phyloP scores from a whole-genome alignment of 805 yeast species.

The Yamadazyma philogaea region DNA sequence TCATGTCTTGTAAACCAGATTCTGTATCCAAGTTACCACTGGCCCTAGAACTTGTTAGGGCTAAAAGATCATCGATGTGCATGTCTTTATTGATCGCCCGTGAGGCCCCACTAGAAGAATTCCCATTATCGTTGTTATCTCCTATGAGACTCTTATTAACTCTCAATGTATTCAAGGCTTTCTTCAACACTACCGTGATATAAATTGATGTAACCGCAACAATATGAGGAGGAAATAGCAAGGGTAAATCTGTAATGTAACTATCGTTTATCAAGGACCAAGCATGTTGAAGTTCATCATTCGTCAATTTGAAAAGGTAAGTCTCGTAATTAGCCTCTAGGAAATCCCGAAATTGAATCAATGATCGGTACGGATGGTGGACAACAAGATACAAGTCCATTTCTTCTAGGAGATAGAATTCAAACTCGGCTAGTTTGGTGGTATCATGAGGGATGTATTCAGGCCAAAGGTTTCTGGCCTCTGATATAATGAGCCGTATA shows the following conservation, averaged over 20 bases:
- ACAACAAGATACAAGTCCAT: slow-evolving; percentile 67
- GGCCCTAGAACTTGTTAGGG: slow-evolving; percentile 14
- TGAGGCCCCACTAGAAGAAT: background rate
- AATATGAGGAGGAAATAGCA: slow-evolving; percentile 85
- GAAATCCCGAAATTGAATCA: slow-evolving; percentile 50
- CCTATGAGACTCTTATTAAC: slow-evolving; percentile 10
- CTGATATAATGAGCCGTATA: slow-evolving; percentile 75
- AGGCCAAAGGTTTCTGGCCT: slow-evolving; percentile 91
- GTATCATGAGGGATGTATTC: slow-evolving; percentile 90
- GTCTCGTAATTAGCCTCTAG: slow-evolving; percentile 28
- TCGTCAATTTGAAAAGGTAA: slow-evolving; percentile 39
- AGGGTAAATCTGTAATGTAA: slow-evolving; percentile 80
- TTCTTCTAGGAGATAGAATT: slow-evolving; percentile 89
- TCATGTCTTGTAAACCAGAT: slow-evolving; percentile 23
- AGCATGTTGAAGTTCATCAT: slow-evolving; percentile 74
- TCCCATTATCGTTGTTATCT: slow-evolving; percentile 1
- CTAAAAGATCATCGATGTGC: slow-evolving; percentile 39
- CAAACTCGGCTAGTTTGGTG: slow-evolving; percentile 91
- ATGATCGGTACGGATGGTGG: slow-evolving; percentile 71
- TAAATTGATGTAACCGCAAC: slow-evolving; percentile 81
- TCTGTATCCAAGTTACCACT: slow-evolving; percentile 6
- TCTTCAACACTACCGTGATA: slow-evolving; percentile 62
- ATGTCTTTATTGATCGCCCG: slow-evolving; percentile 15
- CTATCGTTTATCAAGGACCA: slow-evolving; percentile 92
- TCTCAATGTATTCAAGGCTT: slow-evolving; percentile 25